Conservation (phyloP, 2,329 filamentous ascomycete genomes). For the Aspergillus glaucus region DNA sequence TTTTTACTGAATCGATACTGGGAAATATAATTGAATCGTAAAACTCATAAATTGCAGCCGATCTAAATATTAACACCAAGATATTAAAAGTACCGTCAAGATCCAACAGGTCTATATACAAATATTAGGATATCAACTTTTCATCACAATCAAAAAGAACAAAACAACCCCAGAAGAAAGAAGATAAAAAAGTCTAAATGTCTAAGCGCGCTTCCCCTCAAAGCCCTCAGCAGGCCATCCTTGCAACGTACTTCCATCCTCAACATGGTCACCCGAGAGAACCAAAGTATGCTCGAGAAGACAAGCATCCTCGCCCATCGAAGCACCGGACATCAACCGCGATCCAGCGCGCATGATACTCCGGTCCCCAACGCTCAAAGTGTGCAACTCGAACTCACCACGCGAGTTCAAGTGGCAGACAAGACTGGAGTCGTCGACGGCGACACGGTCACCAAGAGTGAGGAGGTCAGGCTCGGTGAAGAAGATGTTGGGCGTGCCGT, state of each 20-base stretch:
- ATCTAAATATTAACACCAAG: too few relatives aligned
- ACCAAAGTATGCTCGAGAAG: conserved; percentile 54
- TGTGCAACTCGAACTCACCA: conserved; percentile 52
- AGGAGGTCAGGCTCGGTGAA: conserved; percentile 56
- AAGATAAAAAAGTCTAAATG: not conserved
- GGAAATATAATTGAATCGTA: too few relatives aligned
- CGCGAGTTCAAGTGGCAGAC: conserved; percentile 53
- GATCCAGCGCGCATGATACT: conserved; percentile 50
- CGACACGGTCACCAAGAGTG: conserved; percentile 48
- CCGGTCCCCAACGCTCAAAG: conserved; percentile 45
- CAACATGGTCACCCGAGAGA: conserved; percentile 52
- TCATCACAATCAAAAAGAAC: not conserved
- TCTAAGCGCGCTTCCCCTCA: conserved; percentile 8
- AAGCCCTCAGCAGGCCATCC: conserved; percentile 50
- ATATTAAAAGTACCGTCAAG: too few relatives aligned
- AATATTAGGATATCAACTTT: too few relatives aligned
- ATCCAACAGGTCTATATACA: too few relatives aligned
- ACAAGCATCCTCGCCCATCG: conserved; percentile 49
- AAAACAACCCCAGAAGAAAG: not conserved
- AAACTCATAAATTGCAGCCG: too few relatives aligned
- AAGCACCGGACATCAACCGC: conserved; percentile 48
- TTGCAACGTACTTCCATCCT: conserved; percentile 46
- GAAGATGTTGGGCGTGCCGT: conserved; percentile 47
- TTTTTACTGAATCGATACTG: conserved; percentile 4
- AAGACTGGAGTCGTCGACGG: conserved; percentile 51